These are phyloP conservation scores for Phytophthora sp. DNA, from an alignment of 352 stramenopile species.

Conservation along the genomic window DNA sequence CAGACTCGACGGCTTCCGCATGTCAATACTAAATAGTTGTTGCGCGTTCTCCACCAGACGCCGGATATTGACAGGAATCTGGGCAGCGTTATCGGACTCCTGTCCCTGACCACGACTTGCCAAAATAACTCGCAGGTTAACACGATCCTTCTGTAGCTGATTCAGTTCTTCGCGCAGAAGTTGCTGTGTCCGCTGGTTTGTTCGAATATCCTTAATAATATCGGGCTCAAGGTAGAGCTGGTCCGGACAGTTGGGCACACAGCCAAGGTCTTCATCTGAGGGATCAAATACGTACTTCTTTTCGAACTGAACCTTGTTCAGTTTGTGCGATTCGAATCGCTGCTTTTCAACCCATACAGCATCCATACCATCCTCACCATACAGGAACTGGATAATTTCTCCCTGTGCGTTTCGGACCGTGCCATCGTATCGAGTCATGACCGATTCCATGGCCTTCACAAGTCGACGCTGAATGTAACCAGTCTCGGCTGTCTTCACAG, in stretches of 20 bases:
- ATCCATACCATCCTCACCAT: conserved; percentile 99
- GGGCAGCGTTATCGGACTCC: conserved; percentile 90
- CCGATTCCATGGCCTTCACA: conserved; percentile 99
- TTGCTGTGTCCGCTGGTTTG: conserved; percentile 94
- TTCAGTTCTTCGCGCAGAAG: conserved; percentile 94
- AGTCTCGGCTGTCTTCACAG: conserved; percentile 99
- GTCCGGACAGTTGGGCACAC: conserved; percentile 81
- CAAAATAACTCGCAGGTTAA: conserved; percentile 94
- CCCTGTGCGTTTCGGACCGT: conserved; percentile 96
- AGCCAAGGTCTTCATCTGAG: conserved; percentile 94
- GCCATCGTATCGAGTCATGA: conserved; percentile 99
- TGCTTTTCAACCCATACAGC: conserved; percentile 99
- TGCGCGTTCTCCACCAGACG: conserved; percentile 98
- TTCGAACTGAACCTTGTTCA: conserved; percentile 95
- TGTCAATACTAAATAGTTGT: conserved; percentile 93
- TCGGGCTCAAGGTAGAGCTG: conserved; percentile 86
- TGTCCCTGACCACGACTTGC: conserved; percentile 94
- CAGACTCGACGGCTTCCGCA: conserved; percentile 92
- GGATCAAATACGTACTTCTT: conserved; percentile 93
- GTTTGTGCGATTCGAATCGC: conserved; percentile 87
- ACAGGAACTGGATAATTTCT: conserved; percentile 89
- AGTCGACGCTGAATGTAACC: conserved; percentile 99
- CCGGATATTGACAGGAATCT: conserved; percentile 94
- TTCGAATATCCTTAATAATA: conserved; percentile 92
- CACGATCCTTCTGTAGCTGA: conserved; percentile 94